Percentiles rank a stretch among this genome's conserved stretches.
Conservation (phyloP, 2,329 filamentous ascomycete species). For the Thelonectria discophora region DNA sequence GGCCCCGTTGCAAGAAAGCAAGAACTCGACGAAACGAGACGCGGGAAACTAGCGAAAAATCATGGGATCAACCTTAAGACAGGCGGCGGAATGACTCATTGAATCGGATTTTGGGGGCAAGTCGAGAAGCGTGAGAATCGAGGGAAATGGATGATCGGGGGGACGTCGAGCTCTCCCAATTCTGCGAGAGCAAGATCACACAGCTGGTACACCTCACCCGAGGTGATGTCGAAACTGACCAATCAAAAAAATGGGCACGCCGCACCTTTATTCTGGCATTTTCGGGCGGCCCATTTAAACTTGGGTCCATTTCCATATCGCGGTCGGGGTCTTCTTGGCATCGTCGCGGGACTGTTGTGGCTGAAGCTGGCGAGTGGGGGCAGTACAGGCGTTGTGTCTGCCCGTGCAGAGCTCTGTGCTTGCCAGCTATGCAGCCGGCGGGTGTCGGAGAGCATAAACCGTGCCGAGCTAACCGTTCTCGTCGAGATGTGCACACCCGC, state of each 20-base stretch:
- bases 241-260: constrained; percentile 53
- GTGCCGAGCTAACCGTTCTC: constrained; percentile 16
- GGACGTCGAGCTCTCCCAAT: constrained; percentile 41
- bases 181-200: constrained; percentile 47
- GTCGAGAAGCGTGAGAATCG: constrained; percentile 40
- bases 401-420: neutral
- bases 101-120: constrained; percentile 43
- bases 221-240: constrained; percentile 47
- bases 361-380: constrained; percentile 38
- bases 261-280: constrained; percentile 48
- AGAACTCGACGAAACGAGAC: constrained; percentile 29
- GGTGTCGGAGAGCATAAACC: constrained; percentile 6
- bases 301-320: constrained; percentile 37
- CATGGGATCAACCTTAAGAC: constrained; percentile 30
- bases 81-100: constrained; percentile 45
- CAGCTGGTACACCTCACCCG: constrained; percentile 45
- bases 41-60: constrained; percentile 37
- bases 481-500: constrained; percentile 31
- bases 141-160: constrained; percentile 44
- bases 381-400: constrained; percentile 13
- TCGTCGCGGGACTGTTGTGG: constrained; percentile 36
- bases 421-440: constrained; percentile 27
- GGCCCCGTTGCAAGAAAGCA: constrained; percentile 26
- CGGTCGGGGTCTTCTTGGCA: constrained; percentile 38
- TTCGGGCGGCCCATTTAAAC: constrained; percentile 46